These are phyloP conservation scores for Coemansia sp. DNA, from an alignment of 192 early-diverging fungal species.

Conservation along the genomic window DNA sequence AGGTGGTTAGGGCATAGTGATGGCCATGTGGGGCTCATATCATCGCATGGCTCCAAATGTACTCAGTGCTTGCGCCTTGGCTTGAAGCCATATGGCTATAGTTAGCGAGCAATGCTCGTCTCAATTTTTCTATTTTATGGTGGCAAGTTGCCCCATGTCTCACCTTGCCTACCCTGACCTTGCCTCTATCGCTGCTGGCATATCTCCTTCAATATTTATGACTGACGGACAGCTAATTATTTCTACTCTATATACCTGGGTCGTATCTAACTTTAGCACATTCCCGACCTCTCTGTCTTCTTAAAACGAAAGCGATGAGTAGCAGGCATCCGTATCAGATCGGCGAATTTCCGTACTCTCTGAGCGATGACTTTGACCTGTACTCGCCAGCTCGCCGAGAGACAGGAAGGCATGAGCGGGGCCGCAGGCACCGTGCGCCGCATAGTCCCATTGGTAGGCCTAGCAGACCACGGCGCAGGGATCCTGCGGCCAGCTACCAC, in stretches of 20 bases:
- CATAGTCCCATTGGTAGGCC: slow-evolving; percentile 18
- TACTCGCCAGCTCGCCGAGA: background rate
- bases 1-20: background rate
- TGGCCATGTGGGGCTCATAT: background rate
- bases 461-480: slow-evolving; percentile 11
- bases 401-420: slow-evolving; percentile 5
- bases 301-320: background rate
- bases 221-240: background rate
- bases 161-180: background rate
- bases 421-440: slow-evolving; percentile 14
- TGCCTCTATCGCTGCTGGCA: background rate
- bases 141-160: background rate
- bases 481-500: slow-evolving; percentile 25
- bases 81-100: background rate
- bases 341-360: slow-evolving; percentile 13
- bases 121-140: background rate
- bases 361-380: slow-evolving; percentile 9
- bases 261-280: background rate
- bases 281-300: background rate
- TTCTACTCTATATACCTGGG: background rate
- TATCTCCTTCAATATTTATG: background rate
- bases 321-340: slow-evolving; percentile 9
- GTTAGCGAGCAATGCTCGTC: background rate
- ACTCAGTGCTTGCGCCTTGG: background rate
- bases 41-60: background rate